Evolutionary conservation across 208 protist species (phyloP).

Genomic region (Trypanosoma boissoni): DNA sequence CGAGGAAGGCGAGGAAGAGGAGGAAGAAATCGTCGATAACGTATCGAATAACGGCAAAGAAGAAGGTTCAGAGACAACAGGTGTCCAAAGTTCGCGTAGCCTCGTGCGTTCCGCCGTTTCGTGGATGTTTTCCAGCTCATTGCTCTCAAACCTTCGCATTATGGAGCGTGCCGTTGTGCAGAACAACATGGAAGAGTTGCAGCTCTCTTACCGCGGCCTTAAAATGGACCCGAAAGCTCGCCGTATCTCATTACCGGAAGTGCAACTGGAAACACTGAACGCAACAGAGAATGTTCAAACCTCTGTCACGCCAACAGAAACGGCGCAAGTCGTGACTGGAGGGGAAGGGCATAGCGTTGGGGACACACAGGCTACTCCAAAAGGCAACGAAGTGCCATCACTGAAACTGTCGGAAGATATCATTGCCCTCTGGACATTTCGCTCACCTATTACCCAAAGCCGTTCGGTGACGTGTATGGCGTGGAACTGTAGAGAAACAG

Average conservation of each 20-base stretch:
- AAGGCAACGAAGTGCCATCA: slow-evolving; percentile 18
- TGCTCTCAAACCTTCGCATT: slow-evolving; percentile 78
- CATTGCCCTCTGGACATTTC: slow-evolving; percentile 84
- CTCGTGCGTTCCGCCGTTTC: slow-evolving; percentile 1
- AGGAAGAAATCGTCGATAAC: slow-evolving; percentile 33
- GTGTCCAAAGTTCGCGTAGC: slow-evolving; percentile 7
- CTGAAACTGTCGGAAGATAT: slow-evolving; percentile 52
- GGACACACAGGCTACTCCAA: too few relatives aligned
- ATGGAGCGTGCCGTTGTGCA: slow-evolving; percentile 92
- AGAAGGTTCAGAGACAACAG: slow-evolving; percentile 18
- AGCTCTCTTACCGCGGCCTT: slow-evolving; percentile 87
- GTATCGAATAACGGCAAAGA: slow-evolving; percentile 31
- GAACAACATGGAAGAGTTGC: slow-evolving; percentile 81
- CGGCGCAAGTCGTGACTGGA: neutral
- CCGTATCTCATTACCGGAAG: neutral
- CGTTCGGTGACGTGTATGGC: slow-evolving; percentile 87
- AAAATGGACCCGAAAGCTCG: slow-evolving; percentile 39
- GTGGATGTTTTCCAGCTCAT: slow-evolving; percentile 82
- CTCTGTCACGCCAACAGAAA: neutral
- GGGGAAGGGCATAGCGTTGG: slow-evolving; percentile 11
- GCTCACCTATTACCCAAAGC: slow-evolving; percentile 63
- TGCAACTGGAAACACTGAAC: neutral
- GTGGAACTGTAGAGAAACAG: slow-evolving; percentile 89
- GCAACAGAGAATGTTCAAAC: neutral
- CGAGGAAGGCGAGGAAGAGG: slow-evolving; percentile 37